Conservation (phyloP, 768 basidiomycete genomes). For the Kwoniella shandongensis region DNA sequence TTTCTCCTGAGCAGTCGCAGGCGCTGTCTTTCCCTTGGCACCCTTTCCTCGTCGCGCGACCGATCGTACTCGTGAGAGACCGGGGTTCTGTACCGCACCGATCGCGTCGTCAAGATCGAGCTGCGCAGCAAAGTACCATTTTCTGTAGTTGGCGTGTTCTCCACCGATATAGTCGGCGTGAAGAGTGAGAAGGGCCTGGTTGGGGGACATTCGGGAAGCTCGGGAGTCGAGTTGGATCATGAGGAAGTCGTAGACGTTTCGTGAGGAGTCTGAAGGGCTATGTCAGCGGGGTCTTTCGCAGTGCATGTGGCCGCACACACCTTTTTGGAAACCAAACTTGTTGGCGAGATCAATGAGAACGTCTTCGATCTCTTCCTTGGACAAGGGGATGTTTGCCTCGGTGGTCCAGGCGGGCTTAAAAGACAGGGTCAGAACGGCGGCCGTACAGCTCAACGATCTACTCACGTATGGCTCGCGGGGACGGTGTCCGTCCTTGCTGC, state of each 20-base stretch:
- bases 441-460: background rate
- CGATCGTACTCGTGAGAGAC: conserved; percentile 77
- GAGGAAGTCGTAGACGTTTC: conserved; percentile 80
- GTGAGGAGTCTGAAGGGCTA: conserved; percentile 49
- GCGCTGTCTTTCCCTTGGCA: conserved; percentile 45
- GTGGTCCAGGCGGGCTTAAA: conserved; percentile 76
- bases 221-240: conserved; percentile 97
- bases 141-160: conserved; percentile 96
- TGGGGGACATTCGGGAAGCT: conserved; percentile 94
- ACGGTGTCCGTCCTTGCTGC: conserved; percentile 58
- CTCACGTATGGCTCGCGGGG: conserved; percentile 70
- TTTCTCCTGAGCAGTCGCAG: conserved; percentile 64
- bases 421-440: background rate
- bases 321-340: conserved; percentile 99
- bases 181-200: conserved; percentile 88
- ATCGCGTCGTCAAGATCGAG: conserved; percentile 97
- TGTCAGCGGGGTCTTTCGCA: background rate
- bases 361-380: conserved; percentile 99
- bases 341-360: conserved; percentile 95
- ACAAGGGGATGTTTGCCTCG: conserved; percentile 91
- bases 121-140: conserved; percentile 99
- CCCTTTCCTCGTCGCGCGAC: conserved; percentile 66
- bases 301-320: conserved; percentile 55
- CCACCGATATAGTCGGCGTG: conserved; percentile 99
- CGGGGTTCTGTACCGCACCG: conserved; percentile 86